Conservation (phyloP, 176 grass and related monocot species). For the Puccinellia tenuiflora region DNA sequence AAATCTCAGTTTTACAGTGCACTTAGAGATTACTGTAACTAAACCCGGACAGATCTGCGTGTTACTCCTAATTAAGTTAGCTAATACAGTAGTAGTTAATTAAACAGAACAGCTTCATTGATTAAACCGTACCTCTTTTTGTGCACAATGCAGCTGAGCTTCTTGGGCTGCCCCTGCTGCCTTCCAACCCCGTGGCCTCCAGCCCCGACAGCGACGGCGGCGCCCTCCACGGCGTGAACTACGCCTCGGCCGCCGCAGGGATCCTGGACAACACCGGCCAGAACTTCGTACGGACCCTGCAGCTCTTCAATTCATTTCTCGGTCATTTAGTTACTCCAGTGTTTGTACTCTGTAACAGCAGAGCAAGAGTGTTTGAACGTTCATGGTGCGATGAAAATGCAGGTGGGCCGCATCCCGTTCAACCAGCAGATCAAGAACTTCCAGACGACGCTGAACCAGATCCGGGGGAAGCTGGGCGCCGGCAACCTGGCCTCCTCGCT, state of each 20-base stretch:
- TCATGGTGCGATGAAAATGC: no score
- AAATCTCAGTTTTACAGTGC: neutral
- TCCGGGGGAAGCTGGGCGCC: constrained; percentile 30
- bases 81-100: neutral
- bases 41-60: no score
- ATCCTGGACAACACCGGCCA: constrained; percentile 88
- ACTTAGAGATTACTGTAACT: no score
- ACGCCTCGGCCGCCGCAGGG: constrained; percentile 78
- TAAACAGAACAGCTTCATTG: neutral
- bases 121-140: neutral
- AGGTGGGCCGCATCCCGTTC: constrained; percentile 82
- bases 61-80: neutral
- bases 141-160: constrained; percentile 51
- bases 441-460: constrained; percentile 54
- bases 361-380: neutral
- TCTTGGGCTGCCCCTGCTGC: constrained; percentile 78
- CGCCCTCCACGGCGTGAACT: constrained; percentile 81
- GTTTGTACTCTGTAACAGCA: neutral
- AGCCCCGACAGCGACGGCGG: constrained; percentile 35
- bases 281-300: constrained; percentile 64
- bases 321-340: no score
- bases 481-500: constrained; percentile 31
- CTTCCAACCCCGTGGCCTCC: constrained; percentile 51
- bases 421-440: constrained; percentile 96
- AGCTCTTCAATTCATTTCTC: no score